phyloP scores from a whole-genome alignment of 805 yeast species.

The Alloascoidea hylecoeti region DNA sequence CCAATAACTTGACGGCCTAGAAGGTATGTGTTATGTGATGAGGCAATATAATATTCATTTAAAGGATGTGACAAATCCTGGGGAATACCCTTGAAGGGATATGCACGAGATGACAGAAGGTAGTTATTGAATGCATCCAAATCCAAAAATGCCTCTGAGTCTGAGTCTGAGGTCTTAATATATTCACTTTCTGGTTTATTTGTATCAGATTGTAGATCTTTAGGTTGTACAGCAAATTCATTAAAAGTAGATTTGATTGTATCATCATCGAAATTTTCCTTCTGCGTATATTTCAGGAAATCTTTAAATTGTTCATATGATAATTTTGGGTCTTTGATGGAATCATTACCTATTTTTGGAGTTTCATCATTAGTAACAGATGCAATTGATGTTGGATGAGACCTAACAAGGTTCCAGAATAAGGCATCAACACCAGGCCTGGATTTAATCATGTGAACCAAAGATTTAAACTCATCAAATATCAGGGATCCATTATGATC shows the following conservation, averaged over 20 bases:
- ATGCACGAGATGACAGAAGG: not conserved
- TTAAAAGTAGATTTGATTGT: slow-evolving; percentile 20
- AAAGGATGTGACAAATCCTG: slow-evolving; percentile 48
- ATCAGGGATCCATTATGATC: slow-evolving; percentile 36
- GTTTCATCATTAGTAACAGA: slow-evolving; percentile 4
- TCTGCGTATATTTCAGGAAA: slow-evolving; percentile 35
- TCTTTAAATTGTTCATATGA: slow-evolving; percentile 17
- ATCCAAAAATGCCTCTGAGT: not conserved
- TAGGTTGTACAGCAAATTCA: slow-evolving; percentile 18
- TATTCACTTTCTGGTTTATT: too few relatives aligned
- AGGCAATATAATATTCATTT: slow-evolving; percentile 77
- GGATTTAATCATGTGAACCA: slow-evolving; percentile 52
- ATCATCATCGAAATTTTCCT: slow-evolving; percentile 22
- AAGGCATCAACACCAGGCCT: slow-evolving; percentile 30
- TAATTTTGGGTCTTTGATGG: not conserved
- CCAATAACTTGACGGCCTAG: slow-evolving; percentile 83
- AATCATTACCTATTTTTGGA: slow-evolving; percentile 6
- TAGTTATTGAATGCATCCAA: not conserved
- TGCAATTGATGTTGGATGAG: slow-evolving; percentile 5
- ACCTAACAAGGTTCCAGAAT: slow-evolving; percentile 5
- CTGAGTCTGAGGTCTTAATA: not conserved
- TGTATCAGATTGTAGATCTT: too few relatives aligned
- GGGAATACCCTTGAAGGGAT: slow-evolving; percentile 7
- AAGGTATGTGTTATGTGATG: slow-evolving; percentile 90
- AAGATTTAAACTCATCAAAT: slow-evolving; percentile 61